Conservation (phyloP, 2,329 filamentous ascomycete genomes). For the Macroventuria anomochaeta region DNA sequence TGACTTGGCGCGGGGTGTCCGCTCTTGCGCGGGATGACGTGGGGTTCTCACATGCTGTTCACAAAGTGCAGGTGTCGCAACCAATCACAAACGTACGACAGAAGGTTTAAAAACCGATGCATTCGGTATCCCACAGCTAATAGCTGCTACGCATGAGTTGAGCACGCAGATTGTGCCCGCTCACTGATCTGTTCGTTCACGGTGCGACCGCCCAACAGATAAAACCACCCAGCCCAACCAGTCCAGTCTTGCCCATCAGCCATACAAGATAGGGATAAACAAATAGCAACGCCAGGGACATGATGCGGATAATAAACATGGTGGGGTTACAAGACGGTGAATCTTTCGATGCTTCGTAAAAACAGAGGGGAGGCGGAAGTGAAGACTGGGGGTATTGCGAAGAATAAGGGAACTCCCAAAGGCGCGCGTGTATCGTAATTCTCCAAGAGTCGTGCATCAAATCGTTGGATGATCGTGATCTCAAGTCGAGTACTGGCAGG, state of each 20-base stretch:
- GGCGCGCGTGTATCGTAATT: constrained; percentile 22
- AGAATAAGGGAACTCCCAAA: constrained; percentile 26
- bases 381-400: constrained; percentile 32
- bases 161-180: constrained; percentile 20
- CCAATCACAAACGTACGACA: constrained; percentile 12
- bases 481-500: constrained; percentile 22
- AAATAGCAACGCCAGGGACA: constrained; percentile 51
- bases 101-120: constrained; percentile 21
- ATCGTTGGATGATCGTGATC: constrained; percentile 30
- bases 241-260: constrained; percentile 31
- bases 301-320: constrained; percentile 47
- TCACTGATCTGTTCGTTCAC: constrained; percentile 21
- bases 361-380: constrained; percentile 42
- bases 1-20: constrained; percentile 9
- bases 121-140: constrained; percentile 37
- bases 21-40: constrained; percentile 23
- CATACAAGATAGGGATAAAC: constrained; percentile 30
- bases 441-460: constrained; percentile 37
- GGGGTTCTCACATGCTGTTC: constrained; percentile 7
- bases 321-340: constrained; percentile 52
- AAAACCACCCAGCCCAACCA: constrained; percentile 27
- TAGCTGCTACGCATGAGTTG: constrained; percentile 28
- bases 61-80: not conserved
- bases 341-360: constrained; percentile 49
- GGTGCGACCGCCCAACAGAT: constrained; percentile 19